These are phyloP conservation scores for Apophysomyces trapeziformis DNA, from an alignment of 371 early-diverging fungal genomes.

Conservation along the genomic window DNA sequence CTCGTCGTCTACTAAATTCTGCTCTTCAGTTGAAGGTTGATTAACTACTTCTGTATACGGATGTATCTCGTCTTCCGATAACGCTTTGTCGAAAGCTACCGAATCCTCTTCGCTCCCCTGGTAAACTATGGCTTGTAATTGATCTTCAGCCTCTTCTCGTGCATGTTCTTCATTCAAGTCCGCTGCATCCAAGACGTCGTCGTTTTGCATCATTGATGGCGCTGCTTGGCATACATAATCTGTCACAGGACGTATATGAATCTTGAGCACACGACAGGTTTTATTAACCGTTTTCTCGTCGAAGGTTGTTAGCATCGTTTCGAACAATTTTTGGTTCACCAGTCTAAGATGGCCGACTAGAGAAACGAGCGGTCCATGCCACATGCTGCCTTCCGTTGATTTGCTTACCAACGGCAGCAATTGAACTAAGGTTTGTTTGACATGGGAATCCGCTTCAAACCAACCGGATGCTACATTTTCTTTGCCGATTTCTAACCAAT, in stretches of 20 bases:
- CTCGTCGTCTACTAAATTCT: too few relatives aligned
- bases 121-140: background rate
- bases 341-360: slow-evolving; percentile 48
- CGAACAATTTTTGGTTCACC: slow-evolving; percentile 45
- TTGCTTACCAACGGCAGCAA: slow-evolving; percentile 43
- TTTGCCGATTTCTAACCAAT: slow-evolving; percentile 25
- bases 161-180: too few relatives aligned
- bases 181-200: too few relatives aligned
- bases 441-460: slow-evolving; percentile 50
- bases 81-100: too few relatives aligned
- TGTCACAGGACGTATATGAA: slow-evolving; percentile 36
- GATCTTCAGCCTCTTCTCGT: slow-evolving; percentile 1
- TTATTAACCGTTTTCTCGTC: slow-evolving; percentile 37
- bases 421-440: slow-evolving; percentile 36
- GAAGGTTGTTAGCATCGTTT: slow-evolving; percentile 31
- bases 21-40: background rate
- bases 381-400: slow-evolving; percentile 39
- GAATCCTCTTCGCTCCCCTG: too few relatives aligned
- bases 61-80: too few relatives aligned
- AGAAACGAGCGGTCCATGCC: slow-evolving; percentile 39
- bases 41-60: background rate
- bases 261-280: slow-evolving; percentile 39
- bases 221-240: slow-evolving; percentile 32
- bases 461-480: slow-evolving; percentile 28
- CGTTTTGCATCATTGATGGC: background rate